Conservation (phyloP, 768 basidiomycete genomes). For the Amanita inopinata region DNA sequence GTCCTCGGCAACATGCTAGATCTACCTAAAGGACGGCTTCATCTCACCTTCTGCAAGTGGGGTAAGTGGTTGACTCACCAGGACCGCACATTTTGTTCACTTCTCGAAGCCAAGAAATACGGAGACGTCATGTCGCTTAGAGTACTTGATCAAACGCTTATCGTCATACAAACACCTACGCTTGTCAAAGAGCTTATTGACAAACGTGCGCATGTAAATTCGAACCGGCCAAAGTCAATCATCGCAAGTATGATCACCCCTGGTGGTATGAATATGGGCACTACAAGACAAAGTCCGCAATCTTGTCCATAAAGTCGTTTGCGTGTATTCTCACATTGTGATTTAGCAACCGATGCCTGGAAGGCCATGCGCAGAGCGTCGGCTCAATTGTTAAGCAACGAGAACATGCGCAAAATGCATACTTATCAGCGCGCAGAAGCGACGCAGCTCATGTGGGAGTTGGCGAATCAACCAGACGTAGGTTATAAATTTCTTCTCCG, state of each 20-base stretch:
- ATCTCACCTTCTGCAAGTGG: constrained; percentile 16
- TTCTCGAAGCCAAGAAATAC: constrained; percentile 11
- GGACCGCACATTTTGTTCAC: not conserved
- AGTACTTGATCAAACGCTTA: constrained; percentile 15
- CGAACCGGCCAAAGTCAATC: constrained; percentile 14
- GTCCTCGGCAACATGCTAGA: constrained; percentile 16
- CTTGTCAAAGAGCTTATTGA: constrained; percentile 17
- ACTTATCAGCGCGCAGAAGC: constrained; percentile 16
- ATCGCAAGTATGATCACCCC: constrained; percentile 14
- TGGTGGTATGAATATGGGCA: constrained; percentile 14
- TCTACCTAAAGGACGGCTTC: constrained; percentile 15
- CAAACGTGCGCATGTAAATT: constrained; percentile 13
- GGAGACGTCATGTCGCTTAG: constrained; percentile 15
- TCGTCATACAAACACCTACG: constrained; percentile 16
- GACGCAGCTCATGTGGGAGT: constrained; percentile 12
- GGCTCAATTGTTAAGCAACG: constrained; percentile 10
- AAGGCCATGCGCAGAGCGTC: constrained; percentile 15
- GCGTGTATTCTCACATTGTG: not conserved
- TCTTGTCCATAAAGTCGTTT: not conserved
- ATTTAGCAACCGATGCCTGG: constrained; percentile 14
- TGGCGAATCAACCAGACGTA: constrained; percentile 12
- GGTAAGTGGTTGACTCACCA: constrained; percentile 8
- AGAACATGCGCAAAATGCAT: constrained; percentile 12
- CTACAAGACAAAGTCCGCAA: constrained; percentile 8
- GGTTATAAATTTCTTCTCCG: constrained; percentile 3